Percentiles rank a stretch among this genome's conserved stretches.
Evolutionary conservation across 2,329 filamentous ascomycete species (phyloP).

Genomic region (Mycosphaerella sp.): DNA sequence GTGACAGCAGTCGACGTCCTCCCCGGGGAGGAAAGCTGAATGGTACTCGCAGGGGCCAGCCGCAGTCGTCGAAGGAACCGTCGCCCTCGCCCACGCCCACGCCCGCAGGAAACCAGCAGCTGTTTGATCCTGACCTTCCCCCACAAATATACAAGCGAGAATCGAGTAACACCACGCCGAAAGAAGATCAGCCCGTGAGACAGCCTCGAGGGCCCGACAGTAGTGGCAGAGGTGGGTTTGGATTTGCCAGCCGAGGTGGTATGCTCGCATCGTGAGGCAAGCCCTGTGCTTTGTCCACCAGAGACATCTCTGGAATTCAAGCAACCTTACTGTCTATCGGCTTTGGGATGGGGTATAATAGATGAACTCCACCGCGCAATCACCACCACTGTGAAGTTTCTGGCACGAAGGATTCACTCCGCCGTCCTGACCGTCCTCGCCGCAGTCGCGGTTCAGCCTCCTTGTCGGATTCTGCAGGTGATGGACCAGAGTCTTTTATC

Average conservation of each 20-base stretch:
- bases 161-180: conserved; percentile 41
- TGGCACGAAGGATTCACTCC: too few relatives aligned
- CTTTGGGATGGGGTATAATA: too few relatives aligned
- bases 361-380: too few relatives aligned
- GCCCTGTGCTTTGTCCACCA: too few relatives aligned
- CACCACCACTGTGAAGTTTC: too few relatives aligned
- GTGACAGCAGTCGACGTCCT: conserved; percentile 20
- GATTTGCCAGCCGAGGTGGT: conserved; percentile 61
- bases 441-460: too few relatives aligned
- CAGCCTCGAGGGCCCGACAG: conserved; percentile 71
- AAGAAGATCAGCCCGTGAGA: conserved; percentile 62
- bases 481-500: too few relatives aligned
- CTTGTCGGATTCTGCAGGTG: too few relatives aligned
- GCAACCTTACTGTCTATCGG: too few relatives aligned
- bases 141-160: conserved; percentile 49
- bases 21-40: conserved; percentile 22
- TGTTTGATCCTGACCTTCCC: conserved; percentile 71
- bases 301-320: too few relatives aligned
- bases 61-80: conserved; percentile 33
- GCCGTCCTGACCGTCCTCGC: too few relatives aligned
- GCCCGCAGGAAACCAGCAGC: conserved; percentile 46
- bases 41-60: conserved; percentile 34
- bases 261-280: conserved; percentile 3
- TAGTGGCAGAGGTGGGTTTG: conserved; percentile 70
- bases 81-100: conserved; percentile 28